Conservation (phyloP, 805 yeast genomes). For the Wickerhamiella siamensis region DNA sequence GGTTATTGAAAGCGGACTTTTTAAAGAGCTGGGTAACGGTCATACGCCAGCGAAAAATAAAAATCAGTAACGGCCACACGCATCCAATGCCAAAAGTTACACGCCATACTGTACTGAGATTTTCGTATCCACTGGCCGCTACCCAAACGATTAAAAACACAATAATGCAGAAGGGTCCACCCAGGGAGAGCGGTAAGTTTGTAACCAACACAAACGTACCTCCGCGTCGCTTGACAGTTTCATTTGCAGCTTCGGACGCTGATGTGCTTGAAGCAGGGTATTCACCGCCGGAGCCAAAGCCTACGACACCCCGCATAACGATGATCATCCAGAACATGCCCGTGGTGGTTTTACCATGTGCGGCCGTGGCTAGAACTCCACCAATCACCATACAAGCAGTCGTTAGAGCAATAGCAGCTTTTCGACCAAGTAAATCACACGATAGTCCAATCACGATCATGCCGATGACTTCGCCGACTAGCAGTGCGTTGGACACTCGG, state of each 20-base stretch:
- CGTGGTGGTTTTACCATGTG: constrained; percentile 42
- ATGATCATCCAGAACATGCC: constrained; percentile 71
- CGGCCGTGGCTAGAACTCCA: constrained; percentile 51
- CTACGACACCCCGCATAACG: constrained; percentile 60
- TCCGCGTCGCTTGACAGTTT: constrained; percentile 43
- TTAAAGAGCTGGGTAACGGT: constrained; percentile 50
- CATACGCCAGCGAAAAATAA: constrained; percentile 59
- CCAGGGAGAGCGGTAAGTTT: constrained; percentile 57
- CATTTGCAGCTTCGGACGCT: constrained; percentile 64
- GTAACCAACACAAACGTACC: constrained; percentile 52
- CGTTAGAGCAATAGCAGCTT: constrained; percentile 50
- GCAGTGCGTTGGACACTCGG: constrained; percentile 51
- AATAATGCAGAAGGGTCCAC: constrained; percentile 63
- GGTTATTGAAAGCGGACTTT: constrained; percentile 45
- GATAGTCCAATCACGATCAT: constrained; percentile 51
- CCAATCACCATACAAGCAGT: constrained; percentile 50
- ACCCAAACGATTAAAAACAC: constrained; percentile 54
- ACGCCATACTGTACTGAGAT: constrained; percentile 47
- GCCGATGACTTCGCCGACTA: constrained; percentile 59
- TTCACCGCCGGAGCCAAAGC: constrained; percentile 70
- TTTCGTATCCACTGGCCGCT: constrained; percentile 33
- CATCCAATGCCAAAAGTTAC: constrained; percentile 58
- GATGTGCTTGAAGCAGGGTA: constrained; percentile 56
- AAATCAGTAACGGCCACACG: constrained; percentile 60
- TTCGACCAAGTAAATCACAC: constrained; percentile 54